These are phyloP conservation scores for Colletotrichum karsti DNA, from an alignment of 2,329 filamentous ascomycete genomes.

Conservation along the genomic window DNA sequence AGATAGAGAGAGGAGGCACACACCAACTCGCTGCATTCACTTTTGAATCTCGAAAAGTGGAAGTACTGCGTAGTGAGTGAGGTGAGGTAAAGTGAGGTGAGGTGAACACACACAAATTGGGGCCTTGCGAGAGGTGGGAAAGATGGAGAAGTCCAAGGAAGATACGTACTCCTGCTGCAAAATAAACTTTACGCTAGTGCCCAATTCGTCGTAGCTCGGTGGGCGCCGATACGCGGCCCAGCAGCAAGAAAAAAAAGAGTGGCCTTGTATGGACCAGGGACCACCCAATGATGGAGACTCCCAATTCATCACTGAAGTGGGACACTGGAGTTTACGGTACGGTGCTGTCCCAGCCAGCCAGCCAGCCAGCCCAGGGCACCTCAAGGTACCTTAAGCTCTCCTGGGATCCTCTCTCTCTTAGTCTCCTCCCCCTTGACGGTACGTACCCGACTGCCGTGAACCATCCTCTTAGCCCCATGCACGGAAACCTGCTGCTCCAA, in stretches of 20 bases:
- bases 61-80: background rate
- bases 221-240: conserved; percentile 24
- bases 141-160: conserved; percentile 1
- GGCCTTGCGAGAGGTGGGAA: background rate
- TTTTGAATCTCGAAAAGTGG: background rate
- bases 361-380: too few species aligned
- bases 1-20: background rate
- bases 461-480: conserved; percentile 7
- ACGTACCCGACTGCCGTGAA: conserved; percentile 21
- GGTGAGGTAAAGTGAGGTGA: background rate
- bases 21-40: background rate
- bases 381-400: background rate
- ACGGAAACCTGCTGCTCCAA: conserved; percentile 22
- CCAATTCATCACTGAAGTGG: too few species aligned
- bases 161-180: background rate
- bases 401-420: background rate
- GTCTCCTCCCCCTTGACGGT: background rate
- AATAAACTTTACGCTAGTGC: conserved; percentile 24
- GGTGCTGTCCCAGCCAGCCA: background rate
- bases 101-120: background rate
- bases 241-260: background rate
- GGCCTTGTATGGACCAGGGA: conserved; percentile 1
- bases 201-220: background rate
- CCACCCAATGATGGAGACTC: too few species aligned
- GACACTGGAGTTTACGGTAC: too few species aligned